These are phyloP conservation scores for Auriscalpium microsporum DNA, from an alignment of 768 basidiomycete genomes.

Conservation along the genomic window DNA sequence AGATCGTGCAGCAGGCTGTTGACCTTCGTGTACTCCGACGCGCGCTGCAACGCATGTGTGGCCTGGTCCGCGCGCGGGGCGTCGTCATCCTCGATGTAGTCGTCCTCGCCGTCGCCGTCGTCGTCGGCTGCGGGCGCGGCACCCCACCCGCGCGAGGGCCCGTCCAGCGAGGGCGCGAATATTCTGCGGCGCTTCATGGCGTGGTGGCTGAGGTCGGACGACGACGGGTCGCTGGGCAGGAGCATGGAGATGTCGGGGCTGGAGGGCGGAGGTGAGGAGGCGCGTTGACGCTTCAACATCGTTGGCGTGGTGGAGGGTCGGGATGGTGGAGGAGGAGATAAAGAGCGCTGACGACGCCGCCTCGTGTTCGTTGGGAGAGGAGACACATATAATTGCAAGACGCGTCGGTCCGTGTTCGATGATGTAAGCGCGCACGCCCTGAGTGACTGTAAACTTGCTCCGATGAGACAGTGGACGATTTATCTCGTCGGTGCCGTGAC, in stretches of 20 bases:
- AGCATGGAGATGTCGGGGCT: constrained; percentile 4
- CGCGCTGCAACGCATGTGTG: neutral
- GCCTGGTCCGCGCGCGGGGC: neutral
- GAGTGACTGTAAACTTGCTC: no score
- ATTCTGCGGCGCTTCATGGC: constrained; percentile 47
- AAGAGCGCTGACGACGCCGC: neutral
- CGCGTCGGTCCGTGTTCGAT: neutral
- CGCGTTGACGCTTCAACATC: constrained; percentile 17
- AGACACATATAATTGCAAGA: neutral
- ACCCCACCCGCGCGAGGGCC: constrained; percentile 40
- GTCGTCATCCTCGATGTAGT: constrained; percentile 6
- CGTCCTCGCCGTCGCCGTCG: constrained; percentile 25
- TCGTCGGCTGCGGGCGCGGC: constrained; percentile 13
- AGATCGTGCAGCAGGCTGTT: constrained; percentile 65
- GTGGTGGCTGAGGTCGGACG: constrained; percentile 18
- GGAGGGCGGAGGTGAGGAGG: constrained; percentile 12
- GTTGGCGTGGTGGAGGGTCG: neutral
- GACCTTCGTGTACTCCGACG: constrained; percentile 44
- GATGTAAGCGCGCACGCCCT: neutral
- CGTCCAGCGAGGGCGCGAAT: constrained; percentile 44
- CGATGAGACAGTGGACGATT: no score
- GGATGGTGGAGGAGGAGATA: no score
- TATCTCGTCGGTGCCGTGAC: no score
- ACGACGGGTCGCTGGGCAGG: constrained; percentile 18
- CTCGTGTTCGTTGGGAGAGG: neutral